A percentile compares a stretch with the other conserved stretches of the same genome.
These are phyloP conservation scores for Syzygium syzygioides DNA, from an alignment of 441 rosid genomes.

Conservation along the genomic window DNA sequence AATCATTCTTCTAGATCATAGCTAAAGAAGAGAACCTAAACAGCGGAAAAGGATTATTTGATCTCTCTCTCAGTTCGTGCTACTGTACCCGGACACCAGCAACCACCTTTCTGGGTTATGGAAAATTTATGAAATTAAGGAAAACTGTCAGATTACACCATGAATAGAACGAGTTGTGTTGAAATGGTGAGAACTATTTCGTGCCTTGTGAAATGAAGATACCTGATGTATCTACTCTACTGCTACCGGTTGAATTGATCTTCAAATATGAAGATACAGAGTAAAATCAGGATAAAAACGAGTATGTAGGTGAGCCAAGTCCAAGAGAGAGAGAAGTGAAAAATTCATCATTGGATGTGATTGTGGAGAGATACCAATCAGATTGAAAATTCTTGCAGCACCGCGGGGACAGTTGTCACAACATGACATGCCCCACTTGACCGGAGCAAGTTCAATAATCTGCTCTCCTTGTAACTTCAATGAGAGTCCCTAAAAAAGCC, in stretches of 20 bases:
- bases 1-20: neutral
- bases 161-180: neutral
- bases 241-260: neutral
- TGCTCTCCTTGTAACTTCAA: neutral
- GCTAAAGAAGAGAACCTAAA: neutral
- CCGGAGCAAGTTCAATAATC: neutral
- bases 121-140: neutral
- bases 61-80: neutral
- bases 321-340: neutral
- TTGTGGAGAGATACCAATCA: neutral
- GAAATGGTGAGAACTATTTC: neutral
- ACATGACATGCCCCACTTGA: neutral
- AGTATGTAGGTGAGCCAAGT: neutral
- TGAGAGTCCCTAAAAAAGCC: neutral
- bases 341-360: neutral
- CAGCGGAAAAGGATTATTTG: neutral
- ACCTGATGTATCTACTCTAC: neutral
- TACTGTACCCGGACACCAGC: neutral
- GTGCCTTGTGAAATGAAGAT: neutral
- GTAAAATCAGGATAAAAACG: neutral
- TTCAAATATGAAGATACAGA: neutral
- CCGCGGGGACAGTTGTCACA: neutral
- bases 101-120: neutral
- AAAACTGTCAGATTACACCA: neutral
- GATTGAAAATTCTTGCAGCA: neutral